Evolutionary conservation across 257 asterid species (phyloP), one percentile per base, ranked within the genome.

Genomic region (Solanum peruvianum): DNA sequence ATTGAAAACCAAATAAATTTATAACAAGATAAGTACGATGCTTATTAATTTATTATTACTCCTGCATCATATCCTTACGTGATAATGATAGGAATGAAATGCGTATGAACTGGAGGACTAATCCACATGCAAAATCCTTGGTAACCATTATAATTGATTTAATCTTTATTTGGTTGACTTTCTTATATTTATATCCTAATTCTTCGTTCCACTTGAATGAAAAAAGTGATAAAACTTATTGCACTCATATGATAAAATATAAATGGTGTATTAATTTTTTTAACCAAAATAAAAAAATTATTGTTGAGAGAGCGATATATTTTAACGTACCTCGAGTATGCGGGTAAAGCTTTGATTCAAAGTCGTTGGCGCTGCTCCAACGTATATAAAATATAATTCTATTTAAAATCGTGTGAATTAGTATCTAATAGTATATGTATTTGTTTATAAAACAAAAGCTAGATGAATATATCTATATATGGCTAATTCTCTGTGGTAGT

Each of bases 251-350:
- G 4, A 33, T 3, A 33, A 33, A 3, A 33, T 33, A 3, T 33
- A 33, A 33, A 33, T 33, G 35, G 35, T 33, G 35, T 33, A 33
- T 33, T 33, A 33, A 3, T 1, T 6, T 37, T 35, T 37, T 35
- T 4, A 5, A 37, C 0, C 2, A 37, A 37, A 37, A 37, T 5
- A 1, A 37, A 5, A 37, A 37, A 6, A 37, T 37, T 0, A 7
- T 35, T 5, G 7, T 35, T 5, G 2, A 37, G 39, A 37, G 39
- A 37, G 2, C 1, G 39, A 37, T 5, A 5, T 6, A 37, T 6
- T 5, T 37, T 37, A 37, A 37, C 0, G 7, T 37, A 37, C 7
- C 0, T 37, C 7, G 39, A 6, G 7, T 1, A 37, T 37, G 39
- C 39, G 0, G 39, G 7, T 37, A 37, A 37, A 37, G 39, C 7